These are phyloP conservation scores for Camelina hispida DNA, from an alignment of 345 rosid genomes.

Conservation along the genomic window DNA sequence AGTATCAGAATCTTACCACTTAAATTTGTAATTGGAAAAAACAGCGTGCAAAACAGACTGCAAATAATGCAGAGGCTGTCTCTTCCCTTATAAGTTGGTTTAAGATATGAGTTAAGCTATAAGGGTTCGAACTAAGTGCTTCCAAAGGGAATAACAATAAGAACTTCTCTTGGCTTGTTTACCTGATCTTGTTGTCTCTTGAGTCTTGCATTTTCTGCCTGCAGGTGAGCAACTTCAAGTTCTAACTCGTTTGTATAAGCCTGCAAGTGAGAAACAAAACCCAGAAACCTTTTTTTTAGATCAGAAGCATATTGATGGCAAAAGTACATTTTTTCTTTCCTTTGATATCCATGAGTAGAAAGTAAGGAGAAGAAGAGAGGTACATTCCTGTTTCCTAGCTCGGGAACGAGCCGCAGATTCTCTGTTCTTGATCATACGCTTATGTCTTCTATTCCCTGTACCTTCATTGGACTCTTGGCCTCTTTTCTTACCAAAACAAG, in stretches of 20 bases:
- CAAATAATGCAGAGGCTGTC: constrained; percentile 18
- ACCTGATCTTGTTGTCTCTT: constrained; percentile 69
- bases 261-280: constrained; percentile 47
- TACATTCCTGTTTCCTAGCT: constrained; percentile 75
- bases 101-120: constrained; percentile 10
- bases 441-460: constrained; percentile 57
- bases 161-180: constrained; percentile 20
- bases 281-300: constrained; percentile 6
- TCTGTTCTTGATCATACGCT: constrained; percentile 82
- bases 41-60: constrained; percentile 29
- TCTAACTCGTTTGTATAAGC: constrained; percentile 75
- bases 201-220: constrained; percentile 72
- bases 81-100: constrained; percentile 10
- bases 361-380: constrained; percentile 25
- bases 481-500: constrained; percentile 55
- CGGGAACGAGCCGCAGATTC: constrained; percentile 92
- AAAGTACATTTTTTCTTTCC: constrained; percentile 2
- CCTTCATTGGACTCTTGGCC: constrained; percentile 50
- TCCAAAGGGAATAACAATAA: background rate
- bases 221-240: constrained; percentile 55
- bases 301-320: constrained; percentile 16
- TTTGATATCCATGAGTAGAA: background rate
- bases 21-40: constrained; percentile 14
- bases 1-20: constrained; percentile 29
- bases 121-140: constrained; percentile 11